Evolutionary conservation across 306 rosid genomes (phyloP), one percentile per base, ranked within the genome.

Genomic region (Phaseolus lunatus): DNA sequence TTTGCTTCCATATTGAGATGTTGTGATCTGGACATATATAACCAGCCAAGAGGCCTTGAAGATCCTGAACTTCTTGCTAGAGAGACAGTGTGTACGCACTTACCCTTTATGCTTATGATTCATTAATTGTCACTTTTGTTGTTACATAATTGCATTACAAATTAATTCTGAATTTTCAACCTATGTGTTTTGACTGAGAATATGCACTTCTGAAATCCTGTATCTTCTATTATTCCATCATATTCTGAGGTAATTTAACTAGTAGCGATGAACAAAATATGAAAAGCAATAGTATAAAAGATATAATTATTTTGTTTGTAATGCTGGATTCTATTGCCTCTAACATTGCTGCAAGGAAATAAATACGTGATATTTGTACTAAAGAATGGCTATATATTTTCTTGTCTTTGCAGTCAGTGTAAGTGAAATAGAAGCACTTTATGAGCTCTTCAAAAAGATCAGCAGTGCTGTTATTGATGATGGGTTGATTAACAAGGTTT

Each of bases 381-480:
- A 56, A 45, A 54, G 48, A 9, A 43, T 70, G 19, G 11, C 8
- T 57, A 20, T 35, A 48, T 82, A 35, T 67, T 57, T 69, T 24
- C 19, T 10, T 67, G 4, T 83, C 13, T 39, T 75, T 87, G 87
- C 96, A 92, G 98, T 96, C 84, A 96, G 99, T 3, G 99, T 92
- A 56, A 96, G 98, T 78, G 99, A 96, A 88, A 91, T 95, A 73
- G 99, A 95, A 83, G 97, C 99, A 78, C 94, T 95, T 23, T 95
- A 92, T 77, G 99, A 95, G 82, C 96, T 95, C 77, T 95, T 95
- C 78, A 95, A 95, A 90, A 90, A 95, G 95, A 95, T 90, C 66
- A 95, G 97, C 85, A 89, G 97, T 79, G 97, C 97, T 27, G 97
- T 92, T 70, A 95, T 95, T 69, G 99, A 95, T 78, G 97, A 95